Base-by-base conservation (phyloP, 2,329 filamentous ascomycete genomes). In the Aciculosporium take region DNA sequence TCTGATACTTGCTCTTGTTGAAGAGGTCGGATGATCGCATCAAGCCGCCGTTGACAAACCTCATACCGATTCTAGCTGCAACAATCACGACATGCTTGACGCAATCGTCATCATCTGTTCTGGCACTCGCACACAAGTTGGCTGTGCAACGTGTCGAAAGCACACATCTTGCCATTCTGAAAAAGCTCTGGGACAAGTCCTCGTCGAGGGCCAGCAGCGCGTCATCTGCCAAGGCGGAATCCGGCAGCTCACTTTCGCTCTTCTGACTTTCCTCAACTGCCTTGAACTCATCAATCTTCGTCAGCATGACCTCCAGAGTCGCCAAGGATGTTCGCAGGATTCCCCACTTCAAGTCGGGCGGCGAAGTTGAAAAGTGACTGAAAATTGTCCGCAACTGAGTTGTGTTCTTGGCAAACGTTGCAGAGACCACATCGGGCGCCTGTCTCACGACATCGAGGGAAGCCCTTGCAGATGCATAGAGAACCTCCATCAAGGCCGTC, bases 301-400 rank as follows among this genome's bases (percentile, higher is more conserved):
- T 54, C 23, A 76, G 41, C 42, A 72, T 72, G 17, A 62, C 51
- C 24, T 68, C 66, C 2, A 76, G 41, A 4, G 64, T 69, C 6
- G 67, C 63, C 4, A 76, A 46, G 1, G 64, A 61, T 15, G 57
- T 58, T 17, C 56, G 57, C 24, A 76, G 50, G 17, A 71, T 59
- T 10, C 56, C 53, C 67, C 71, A 74, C 45, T 71, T 66, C 12
- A 72, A 61, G 27, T 65, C 61, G 0, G 59, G 52, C 3, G 62
- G 60, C 2, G 58, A 54, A 9, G 59, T 56, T 9, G 66, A 60
- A 31, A 75, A 68, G 18, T 64, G 65, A 9, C 58, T 64, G 38
- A 75, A 73, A 8, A 74, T 54, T 33, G 68, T 65, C 37, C 71
- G 65, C 21, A 77, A 53, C 51, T 73, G 72, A 28, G 56, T 59